phyloP scores from a whole-genome alignment of 345 rosid genomes.

The Abelmoschus esculentus region DNA sequence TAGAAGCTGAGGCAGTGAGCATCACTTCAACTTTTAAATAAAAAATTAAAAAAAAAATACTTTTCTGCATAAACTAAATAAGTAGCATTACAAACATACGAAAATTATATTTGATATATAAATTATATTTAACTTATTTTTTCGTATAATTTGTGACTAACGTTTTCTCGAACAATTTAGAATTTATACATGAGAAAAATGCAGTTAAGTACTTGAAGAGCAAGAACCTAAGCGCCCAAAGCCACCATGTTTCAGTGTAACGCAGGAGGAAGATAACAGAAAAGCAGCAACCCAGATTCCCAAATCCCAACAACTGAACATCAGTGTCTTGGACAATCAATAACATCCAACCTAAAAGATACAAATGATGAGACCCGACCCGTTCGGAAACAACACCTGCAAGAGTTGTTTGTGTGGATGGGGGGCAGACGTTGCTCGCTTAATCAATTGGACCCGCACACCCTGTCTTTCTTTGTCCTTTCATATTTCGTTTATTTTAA shows the following conservation, averaged over 20 bases:
- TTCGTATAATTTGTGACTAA: too few relatives aligned
- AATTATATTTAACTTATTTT: too few relatives aligned
- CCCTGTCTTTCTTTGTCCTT: slow-evolving; percentile 8
- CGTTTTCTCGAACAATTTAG: too few relatives aligned
- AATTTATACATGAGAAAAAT: not conserved
- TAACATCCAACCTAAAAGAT: slow-evolving; percentile 14
- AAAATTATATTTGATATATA: too few relatives aligned
- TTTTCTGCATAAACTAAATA: too few relatives aligned
- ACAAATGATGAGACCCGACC: slow-evolving; percentile 3
- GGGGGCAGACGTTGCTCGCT: not conserved
- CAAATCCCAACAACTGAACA: not conserved
- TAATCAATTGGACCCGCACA: slow-evolving; percentile 11
- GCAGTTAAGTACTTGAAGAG: not conserved
- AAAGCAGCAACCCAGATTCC: not conserved
- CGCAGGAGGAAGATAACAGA: not conserved
- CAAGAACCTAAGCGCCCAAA: not conserved
- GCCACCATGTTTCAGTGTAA: too few relatives aligned
- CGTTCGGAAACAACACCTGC: not conserved
- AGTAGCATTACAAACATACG: too few relatives aligned
- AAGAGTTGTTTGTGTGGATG: slow-evolving; percentile 2
- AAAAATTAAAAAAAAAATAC: too few relatives aligned
- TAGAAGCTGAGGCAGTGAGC: not conserved
- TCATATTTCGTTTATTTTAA: not conserved
- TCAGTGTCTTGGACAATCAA: slow-evolving; percentile 3
- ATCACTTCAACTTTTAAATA: not conserved